Evolutionary conservation across 805 yeast species (phyloP).

Genomic region (Cyberlindnera galapagoensis): DNA sequence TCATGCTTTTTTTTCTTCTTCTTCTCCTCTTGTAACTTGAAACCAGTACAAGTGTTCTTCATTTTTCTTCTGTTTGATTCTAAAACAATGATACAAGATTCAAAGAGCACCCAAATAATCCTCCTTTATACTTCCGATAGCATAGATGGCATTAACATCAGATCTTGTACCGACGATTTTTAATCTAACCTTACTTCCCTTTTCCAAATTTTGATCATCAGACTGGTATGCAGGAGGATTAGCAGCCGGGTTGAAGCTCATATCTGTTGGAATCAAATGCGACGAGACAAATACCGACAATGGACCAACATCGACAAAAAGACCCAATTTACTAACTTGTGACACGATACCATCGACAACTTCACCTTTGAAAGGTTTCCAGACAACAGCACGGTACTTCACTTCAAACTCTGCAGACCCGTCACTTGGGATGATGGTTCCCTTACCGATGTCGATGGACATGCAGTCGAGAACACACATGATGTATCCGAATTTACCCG

Average conservation of each 20-base stretch:
- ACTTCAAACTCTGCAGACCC: constrained; percentile 97
- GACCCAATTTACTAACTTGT: constrained; percentile 90
- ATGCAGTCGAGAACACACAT: constrained; percentile 93
- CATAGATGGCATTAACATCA: constrained; percentile 94
- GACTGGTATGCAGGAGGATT: constrained; percentile 98
- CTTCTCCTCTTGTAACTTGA: too few species aligned
- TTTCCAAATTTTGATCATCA: constrained; percentile 90
- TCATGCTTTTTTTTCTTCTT: not conserved
- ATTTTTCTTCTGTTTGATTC: not conserved
- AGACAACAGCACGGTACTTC: constrained; percentile 91
- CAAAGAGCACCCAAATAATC: constrained; percentile 87
- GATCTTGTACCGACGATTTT: constrained; percentile 97
- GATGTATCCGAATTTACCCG: constrained; percentile 97
- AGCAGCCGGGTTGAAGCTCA: constrained; percentile 89
- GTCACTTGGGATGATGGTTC: constrained; percentile 80
- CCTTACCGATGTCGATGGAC: constrained; percentile 92
- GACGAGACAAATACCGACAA: constrained; percentile 90
- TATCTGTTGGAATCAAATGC: constrained; percentile 89
- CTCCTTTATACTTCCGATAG: constrained; percentile 96
- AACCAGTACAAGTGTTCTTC: too few species aligned
- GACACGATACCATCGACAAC: constrained; percentile 97
- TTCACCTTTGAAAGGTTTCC: constrained; percentile 98
- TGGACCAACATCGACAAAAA: constrained; percentile 98
- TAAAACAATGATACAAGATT: constrained; percentile 2
- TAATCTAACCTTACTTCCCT: constrained; percentile 88